Evolutionary conservation across 192 early-diverging fungal species (phyloP).

Genomic region (Coemansia sp.): DNA sequence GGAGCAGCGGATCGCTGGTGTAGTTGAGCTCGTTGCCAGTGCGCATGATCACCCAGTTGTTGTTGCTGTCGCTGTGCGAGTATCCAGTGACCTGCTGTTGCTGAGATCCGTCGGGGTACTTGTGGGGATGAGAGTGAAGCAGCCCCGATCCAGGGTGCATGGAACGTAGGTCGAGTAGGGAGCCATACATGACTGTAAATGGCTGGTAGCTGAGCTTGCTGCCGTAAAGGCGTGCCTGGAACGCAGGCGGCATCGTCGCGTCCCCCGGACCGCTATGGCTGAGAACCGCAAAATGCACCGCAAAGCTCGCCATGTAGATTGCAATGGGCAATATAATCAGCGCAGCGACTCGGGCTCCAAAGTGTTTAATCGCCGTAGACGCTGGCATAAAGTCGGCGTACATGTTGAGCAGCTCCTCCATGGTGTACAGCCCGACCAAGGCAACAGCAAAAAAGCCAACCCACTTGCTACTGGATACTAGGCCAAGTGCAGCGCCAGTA

Average conservation of each 20-base stretch:
- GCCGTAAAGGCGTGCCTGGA: constrained; percentile 79
- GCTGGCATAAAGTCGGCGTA: constrained; percentile 60
- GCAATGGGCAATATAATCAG: constrained; percentile 78
- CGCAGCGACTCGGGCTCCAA: constrained; percentile 75
- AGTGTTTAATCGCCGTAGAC: constrained; percentile 54
- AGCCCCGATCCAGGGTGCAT: constrained; percentile 36
- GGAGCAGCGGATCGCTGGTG: constrained; percentile 48
- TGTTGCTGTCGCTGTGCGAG: constrained; percentile 72
- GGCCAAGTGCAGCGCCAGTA: constrained; percentile 63
- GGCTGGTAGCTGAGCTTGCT: constrained; percentile 58
- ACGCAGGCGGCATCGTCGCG: constrained; percentile 82
- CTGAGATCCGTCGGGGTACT: constrained; percentile 62
- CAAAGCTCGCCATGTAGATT: constrained; percentile 85
- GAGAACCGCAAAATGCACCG: constrained; percentile 84
- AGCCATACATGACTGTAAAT: constrained; percentile 20
- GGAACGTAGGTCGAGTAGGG: constrained; percentile 26
- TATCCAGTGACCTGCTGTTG: constrained; percentile 90
- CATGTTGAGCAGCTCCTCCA: constrained; percentile 84
- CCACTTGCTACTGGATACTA: constrained; percentile 80
- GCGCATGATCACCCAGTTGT: constrained; percentile 57
- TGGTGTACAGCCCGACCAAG: constrained; percentile 84
- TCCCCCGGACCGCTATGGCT: constrained; percentile 84
- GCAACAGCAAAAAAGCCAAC: constrained; percentile 90
- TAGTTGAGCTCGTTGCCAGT: constrained; percentile 30
- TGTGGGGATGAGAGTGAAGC: constrained; percentile 65